These are phyloP conservation scores for Gonapodya sp. DNA, from an alignment of 192 early-diverging fungal genomes.

Conservation along the genomic window DNA sequence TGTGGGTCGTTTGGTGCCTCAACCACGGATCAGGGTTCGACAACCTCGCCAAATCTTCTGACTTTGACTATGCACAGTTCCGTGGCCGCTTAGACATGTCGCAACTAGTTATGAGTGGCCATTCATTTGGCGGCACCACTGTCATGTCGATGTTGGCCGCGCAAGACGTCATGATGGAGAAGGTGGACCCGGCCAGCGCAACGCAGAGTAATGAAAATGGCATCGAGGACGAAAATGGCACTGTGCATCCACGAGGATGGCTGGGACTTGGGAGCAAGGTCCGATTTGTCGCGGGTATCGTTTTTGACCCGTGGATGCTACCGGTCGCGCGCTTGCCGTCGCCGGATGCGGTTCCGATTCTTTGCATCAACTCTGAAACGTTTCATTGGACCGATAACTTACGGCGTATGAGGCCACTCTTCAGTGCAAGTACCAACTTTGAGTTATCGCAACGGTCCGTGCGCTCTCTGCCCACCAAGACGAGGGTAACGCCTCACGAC, in stretches of 20 bases:
- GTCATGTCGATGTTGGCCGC: background rate
- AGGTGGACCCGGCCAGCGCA: background rate
- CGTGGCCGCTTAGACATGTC: background rate
- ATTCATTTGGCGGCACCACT: slow-evolving; percentile 2
- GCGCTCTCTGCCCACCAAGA: background rate
- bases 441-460: background rate
- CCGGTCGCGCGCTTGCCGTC: background rate
- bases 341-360: background rate
- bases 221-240: background rate
- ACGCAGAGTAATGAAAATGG: background rate
- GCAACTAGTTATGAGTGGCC: background rate
- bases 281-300: background rate
- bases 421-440: background rate
- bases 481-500: background rate
- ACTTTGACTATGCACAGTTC: slow-evolving; percentile 7
- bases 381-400: slow-evolving; percentile 1
- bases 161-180: background rate
- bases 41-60: background rate
- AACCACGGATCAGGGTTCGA: background rate
- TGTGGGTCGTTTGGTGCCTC: background rate
- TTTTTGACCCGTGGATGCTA: background rate
- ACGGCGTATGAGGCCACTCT: background rate
- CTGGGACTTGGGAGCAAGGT: background rate
- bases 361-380: background rate
- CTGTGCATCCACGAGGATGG: background rate